Evolutionary conservation across 257 asterid genomes (phyloP), one percentile per base, ranked within the genome.

Genomic region (Phtheirospermum japonicum): DNA sequence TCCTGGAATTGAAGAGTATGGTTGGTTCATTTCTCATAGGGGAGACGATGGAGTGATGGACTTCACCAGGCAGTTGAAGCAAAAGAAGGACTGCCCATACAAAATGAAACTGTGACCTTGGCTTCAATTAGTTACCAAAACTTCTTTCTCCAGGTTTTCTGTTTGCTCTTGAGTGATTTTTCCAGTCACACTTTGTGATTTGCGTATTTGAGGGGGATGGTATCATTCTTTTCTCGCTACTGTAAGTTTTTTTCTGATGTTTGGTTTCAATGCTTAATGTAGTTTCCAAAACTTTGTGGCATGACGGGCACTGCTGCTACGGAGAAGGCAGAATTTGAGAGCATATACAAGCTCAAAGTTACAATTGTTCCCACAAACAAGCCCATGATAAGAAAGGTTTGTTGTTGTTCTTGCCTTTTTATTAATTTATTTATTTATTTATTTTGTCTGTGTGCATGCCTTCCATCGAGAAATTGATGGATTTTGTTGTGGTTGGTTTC

Each of bases 11-110:
- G 18, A 66, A 50, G 50, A 34, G 12, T 31, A 66, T 56, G 48
- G 58, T 63, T 66, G 31, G 36, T 61, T 39, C 63, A 61, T 66
- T 70, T 70, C 57, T 68, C 67, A 43, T 58, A 93, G 99, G 99
- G 99, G 67, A 85, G 99, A 73, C 97, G 99, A 40, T 93, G 99
- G 99, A 85, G 99, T 77, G 99, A 93, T 77, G 99, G 99, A 73
- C 99, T 93, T 83, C 99, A 93, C 84, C 99, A 93, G 74, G 99
- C 99, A 59, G 99, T 93, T 67, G 99, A 93, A 87, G 99, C 96
- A 58, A 93, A 93, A 83, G 97, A 93, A 82, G 91, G 90, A 49
- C 66, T 93, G 71, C 94, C 99, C 64, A 82, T 93, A 71, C 99
- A 93, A 81, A 93, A 93, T 66, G 99, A 93, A 78, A 93, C 96